Evolutionary conservation across 768 basidiomycete species (phyloP).

Genomic region (Rickenella mellea): DNA sequence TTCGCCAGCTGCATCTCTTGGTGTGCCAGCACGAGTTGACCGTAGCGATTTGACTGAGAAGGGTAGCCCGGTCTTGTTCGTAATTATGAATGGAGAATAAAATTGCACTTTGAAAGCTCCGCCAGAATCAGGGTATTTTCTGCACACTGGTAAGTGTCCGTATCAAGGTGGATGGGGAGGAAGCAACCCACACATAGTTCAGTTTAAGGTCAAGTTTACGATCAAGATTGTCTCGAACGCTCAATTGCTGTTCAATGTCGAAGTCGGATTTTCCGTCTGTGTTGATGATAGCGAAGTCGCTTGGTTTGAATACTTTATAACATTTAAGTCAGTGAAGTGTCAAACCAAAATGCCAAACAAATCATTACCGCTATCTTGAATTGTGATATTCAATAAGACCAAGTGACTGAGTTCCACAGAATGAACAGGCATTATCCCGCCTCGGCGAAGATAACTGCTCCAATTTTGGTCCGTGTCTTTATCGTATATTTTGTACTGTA

Average conservation of each 20-base stretch:
- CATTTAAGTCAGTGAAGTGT: not conserved
- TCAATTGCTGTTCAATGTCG: slow-evolving; percentile 64
- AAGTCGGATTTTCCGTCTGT: slow-evolving; percentile 88
- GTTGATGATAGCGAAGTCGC: slow-evolving; percentile 96
- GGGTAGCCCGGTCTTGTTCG: slow-evolving; percentile 89
- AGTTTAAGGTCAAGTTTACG: slow-evolving; percentile 73
- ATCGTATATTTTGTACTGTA: slow-evolving; percentile 96
- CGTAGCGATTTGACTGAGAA: slow-evolving; percentile 63
- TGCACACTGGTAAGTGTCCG: slow-evolving; percentile 13
- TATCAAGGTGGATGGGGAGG: not conserved
- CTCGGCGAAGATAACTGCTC: slow-evolving; percentile 85
- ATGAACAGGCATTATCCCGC: slow-evolving; percentile 94
- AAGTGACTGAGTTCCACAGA: slow-evolving; percentile 89
- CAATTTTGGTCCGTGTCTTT: slow-evolving; percentile 92
- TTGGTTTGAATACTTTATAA: slow-evolving; percentile 71
- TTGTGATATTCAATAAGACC: slow-evolving; percentile 77
- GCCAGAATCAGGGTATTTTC: slow-evolving; percentile 80
- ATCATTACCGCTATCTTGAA: slow-evolving; percentile 78
- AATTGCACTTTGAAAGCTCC: slow-evolving; percentile 96
- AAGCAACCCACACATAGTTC: slow-evolving; percentile 73
- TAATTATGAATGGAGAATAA: slow-evolving; percentile 78
- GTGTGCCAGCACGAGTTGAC: slow-evolving; percentile 49
- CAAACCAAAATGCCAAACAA: not conserved
- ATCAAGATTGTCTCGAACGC: slow-evolving; percentile 61
- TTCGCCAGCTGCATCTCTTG: slow-evolving; percentile 82